A percentile compares a stretch with the other conserved stretches of the same genome.
phyloP scores from a whole-genome alignment of 1,139 yeast species.

The Nakaseomyces glabratus region DNA sequence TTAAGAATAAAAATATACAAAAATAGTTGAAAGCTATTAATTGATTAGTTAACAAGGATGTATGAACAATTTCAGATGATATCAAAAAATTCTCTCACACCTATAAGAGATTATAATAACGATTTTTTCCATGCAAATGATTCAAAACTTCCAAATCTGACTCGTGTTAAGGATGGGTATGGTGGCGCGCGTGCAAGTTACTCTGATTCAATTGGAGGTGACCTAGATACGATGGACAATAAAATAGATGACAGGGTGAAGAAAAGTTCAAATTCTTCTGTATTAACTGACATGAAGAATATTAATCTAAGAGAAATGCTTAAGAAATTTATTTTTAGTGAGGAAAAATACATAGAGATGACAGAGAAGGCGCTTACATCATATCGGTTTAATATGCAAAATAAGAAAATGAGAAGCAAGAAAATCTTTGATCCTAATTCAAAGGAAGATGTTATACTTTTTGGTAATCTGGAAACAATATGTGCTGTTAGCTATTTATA shows the following conservation, averaged over 20 bases:
- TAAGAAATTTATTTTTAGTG: slow-evolving; percentile 23
- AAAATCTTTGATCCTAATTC: background rate
- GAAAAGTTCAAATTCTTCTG: too few species aligned
- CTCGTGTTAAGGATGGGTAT: too few species aligned
- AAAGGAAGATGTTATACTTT: slow-evolving; percentile 16
- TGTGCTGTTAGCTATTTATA: slow-evolving; percentile 31
- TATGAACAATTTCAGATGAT: too few species aligned
- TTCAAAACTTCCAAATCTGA: slow-evolving; percentile 16
- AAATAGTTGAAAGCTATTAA: too few species aligned
- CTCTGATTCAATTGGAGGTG: too few species aligned
- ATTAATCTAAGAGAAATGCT: slow-evolving; percentile 19
- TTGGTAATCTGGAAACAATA: slow-evolving; percentile 34
- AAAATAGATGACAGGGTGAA: too few species aligned
- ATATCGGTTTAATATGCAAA: background rate
- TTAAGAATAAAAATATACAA: too few species aligned
- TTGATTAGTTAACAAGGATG: too few species aligned
- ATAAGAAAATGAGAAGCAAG: background rate
- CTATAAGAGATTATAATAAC: slow-evolving; percentile 28
- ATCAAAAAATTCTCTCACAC: slow-evolving; percentile 25
- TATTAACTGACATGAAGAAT: too few species aligned
- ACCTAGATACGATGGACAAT: too few species aligned
- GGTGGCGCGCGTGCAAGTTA: too few species aligned
- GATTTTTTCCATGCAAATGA: slow-evolving; percentile 26
- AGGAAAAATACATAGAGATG: slow-evolving; percentile 20
- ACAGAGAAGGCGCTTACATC: slow-evolving; percentile 7